Conservation (phyloP, 306 rosid genomes). For the Biancaea sappan region DNA sequence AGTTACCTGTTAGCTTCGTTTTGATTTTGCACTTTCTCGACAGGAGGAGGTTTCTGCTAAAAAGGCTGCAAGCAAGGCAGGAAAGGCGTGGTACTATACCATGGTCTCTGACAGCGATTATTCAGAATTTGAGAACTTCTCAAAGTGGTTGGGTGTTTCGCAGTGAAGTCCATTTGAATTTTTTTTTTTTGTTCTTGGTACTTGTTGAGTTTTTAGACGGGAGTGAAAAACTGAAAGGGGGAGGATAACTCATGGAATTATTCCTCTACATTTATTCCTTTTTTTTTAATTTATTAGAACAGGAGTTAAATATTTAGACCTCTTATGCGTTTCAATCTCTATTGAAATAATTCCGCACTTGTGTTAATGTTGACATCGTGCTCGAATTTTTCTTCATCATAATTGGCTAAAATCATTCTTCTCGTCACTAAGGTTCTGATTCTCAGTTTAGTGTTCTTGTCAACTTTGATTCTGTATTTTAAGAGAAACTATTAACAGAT, state of each 20-base stretch:
- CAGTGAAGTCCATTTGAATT: slow-evolving; percentile 45
- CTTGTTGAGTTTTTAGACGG: slow-evolving; percentile 26
- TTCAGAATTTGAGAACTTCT: slow-evolving; percentile 59
- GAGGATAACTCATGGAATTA: slow-evolving; percentile 9
- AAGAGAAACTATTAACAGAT: no score
- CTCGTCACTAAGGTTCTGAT: no score
- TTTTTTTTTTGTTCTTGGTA: slow-evolving; percentile 20
- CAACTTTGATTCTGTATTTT: background rate
- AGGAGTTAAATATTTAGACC: slow-evolving; percentile 28
- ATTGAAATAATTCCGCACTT: background rate
- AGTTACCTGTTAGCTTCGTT: background rate
- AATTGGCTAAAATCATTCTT: background rate
- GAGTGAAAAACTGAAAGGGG: slow-evolving; percentile 12
- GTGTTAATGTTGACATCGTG: background rate
- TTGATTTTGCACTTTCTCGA: background rate
- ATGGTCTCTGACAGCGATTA: slow-evolving; percentile 73
- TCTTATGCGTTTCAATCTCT: slow-evolving; percentile 18
- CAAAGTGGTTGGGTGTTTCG: slow-evolving; percentile 69
- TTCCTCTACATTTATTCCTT: background rate
- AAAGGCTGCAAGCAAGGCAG: slow-evolving; percentile 65
- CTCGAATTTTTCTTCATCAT: background rate
- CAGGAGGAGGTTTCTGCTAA: slow-evolving; percentile 62
- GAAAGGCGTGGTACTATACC: slow-evolving; percentile 67
- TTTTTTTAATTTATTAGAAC: background rate
- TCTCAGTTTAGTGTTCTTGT: background rate